Evolutionary conservation across 768 basidiomycete genomes (phyloP).

Genomic region (Panaeolus papilionaceus): DNA sequence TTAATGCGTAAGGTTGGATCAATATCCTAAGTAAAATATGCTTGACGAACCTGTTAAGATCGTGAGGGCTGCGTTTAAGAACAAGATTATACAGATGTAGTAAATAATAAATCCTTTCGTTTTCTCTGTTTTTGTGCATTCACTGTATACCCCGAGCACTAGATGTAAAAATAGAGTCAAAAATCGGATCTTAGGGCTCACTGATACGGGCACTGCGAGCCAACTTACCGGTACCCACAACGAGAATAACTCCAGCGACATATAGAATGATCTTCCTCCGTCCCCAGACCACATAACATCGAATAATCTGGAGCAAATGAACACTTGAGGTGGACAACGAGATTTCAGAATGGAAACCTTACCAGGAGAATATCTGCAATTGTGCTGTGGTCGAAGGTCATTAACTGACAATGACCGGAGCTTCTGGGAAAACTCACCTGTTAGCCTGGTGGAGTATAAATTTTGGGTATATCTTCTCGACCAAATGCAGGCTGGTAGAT

Average conservation of each 20-base stretch:
- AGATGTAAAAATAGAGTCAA: background rate
- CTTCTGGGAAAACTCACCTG: slow-evolving; percentile 28
- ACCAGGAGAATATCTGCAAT: slow-evolving; percentile 37
- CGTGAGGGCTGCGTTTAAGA: slow-evolving; percentile 30
- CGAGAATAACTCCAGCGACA: slow-evolving; percentile 25
- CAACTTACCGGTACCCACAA: slow-evolving; percentile 31
- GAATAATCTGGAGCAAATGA: slow-evolving; percentile 26
- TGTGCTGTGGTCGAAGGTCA: slow-evolving; percentile 21
- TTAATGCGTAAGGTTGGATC: background rate
- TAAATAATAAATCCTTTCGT: slow-evolving; percentile 25
- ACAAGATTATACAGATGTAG: slow-evolving; percentile 24
- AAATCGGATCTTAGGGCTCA: too few species aligned
- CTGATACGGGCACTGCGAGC: too few species aligned
- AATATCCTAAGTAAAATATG: background rate
- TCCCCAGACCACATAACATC: slow-evolving; percentile 37
- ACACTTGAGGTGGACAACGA: background rate
- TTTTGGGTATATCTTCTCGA: slow-evolving; percentile 29
- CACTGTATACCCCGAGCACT: slow-evolving; percentile 29
- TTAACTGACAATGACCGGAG: too few species aligned
- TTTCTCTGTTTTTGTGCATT: slow-evolving; percentile 23
- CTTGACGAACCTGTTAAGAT: slow-evolving; percentile 28
- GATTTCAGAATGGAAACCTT: background rate
- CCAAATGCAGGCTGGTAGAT: slow-evolving; percentile 16
- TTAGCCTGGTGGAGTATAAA: slow-evolving; percentile 30
- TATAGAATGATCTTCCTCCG: slow-evolving; percentile 29